Evolutionary conservation across 345 rosid genomes (phyloP), one percentile per base, ranked within the genome.

Genomic region (Alliaria petiolata): DNA sequence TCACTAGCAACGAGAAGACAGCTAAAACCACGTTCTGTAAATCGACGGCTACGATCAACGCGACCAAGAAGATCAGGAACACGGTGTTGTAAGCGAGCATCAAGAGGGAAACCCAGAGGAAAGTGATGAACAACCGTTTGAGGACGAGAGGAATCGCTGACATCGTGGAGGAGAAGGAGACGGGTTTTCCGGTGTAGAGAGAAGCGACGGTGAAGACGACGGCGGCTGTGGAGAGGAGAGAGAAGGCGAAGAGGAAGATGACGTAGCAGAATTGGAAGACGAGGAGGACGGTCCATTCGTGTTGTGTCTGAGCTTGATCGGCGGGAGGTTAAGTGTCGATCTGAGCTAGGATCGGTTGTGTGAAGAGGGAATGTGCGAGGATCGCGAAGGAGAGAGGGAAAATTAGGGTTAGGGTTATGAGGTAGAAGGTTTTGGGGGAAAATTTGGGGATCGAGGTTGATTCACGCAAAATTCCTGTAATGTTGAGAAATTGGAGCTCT

Each of bases 191-290:
- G 7, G 98, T 81, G 84, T 89, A 93, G 35, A 93, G 87, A 38
- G 98, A 93, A 33, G 98, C 98, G 17, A 90, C 96, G 13, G 97
- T 87, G 86, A 93, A 90, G 63, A 90, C 98, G n/a, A 90, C 96
- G 17, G 98, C 96, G 61, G 98, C 91, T 0, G 98, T 90, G 31
- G 98, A 87, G 78, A 90, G 92, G 17, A 93, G 93, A 51, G 96
- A 93, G 88, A 93, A 90, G 49, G 90, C 88, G 59, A 93, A 93
- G 81, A 93, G 92, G 84, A 93, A 93, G 72, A 93, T 84, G 3
- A 89, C 42, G 80, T 93, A 90, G 67, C 79, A 71, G 85, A 90
- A 93, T 58, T 87, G 98, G 80, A 81, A 82, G 71, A 82, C 34
- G 58, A 90, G 45, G 75, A 93, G 87, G 25, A 86, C 58, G 68